Base-by-base conservation (phyloP, 495 filamentous ascomycete genomes). In the Xylaria intraflava region DNA sequence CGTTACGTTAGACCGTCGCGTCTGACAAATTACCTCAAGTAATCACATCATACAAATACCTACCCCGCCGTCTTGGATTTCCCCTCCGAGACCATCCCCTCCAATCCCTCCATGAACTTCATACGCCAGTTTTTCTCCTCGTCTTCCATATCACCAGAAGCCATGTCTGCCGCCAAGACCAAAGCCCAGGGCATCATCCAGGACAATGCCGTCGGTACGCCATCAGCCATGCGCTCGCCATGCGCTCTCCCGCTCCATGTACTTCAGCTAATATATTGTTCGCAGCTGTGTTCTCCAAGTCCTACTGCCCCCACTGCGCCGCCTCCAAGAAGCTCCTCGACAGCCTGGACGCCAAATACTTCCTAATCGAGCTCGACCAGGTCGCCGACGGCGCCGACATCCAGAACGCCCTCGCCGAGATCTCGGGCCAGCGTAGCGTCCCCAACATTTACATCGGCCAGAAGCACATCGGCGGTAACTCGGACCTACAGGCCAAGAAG, bases 381-480 rank as follows among this genome's bases (percentile, higher is more conserved):
- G 78, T 86, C 88, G 84, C 83, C 44, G 90, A 96, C 69, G 92
- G 93, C 52, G 57, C 70, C 48, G 92, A 77, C 6, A 82, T 99
- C 68, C 93, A 99, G 73, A 71, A 77, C 54, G 91, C 92, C 16
- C 85, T 99, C 53, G 59, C 73, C 33, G 83, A 94, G 62, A 83
- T 97, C 58, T 88, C 83, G 38, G 71, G 74, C 61, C 94, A 99
- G 78, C 73, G 82, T 61, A 90, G 86, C 55, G 93, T 99, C 7
- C 93, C 93, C 49, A 96, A 95, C 73, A 88, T 96, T 74, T 99
- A 85, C 77, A 96, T 99, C 74, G 70, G 71, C 59, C 69, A 90
- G 77, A 69, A 90, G 70, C 93, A 96, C 72, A 93, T 99, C 66
- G 92, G 93, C 35, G 93, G 93, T 45, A 96, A 97, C 81, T 95